Percentiles rank a stretch among this genome's conserved stretches.
Evolutionary conservation across 1,284 basidiomycete genomes (phyloP).

Genomic region (Pseudomicrostroma phylloplanum): DNA sequence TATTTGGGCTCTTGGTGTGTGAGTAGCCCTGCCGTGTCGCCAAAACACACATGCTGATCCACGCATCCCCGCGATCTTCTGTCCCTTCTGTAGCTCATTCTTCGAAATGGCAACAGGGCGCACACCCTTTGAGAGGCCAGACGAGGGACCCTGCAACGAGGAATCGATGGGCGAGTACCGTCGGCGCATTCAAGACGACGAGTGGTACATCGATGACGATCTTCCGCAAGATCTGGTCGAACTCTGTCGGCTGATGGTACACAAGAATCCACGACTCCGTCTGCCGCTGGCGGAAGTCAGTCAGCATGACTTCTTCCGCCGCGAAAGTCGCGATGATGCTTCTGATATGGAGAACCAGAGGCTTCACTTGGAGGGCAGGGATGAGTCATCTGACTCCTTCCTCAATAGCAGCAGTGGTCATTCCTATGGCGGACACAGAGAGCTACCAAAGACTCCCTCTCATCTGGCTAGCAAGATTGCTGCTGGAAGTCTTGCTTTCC

Average conservation of each 20-base stretch:
- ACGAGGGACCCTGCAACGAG: slow-evolving; percentile 23
- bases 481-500: no score
- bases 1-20: slow-evolving; percentile 38
- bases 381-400: background rate
- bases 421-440: no score
- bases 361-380: background rate
- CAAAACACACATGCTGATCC: background rate
- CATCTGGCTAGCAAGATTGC: no score
- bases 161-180: background rate
- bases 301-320: slow-evolving; percentile 3
- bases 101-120: slow-evolving; percentile 41
- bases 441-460: no score
- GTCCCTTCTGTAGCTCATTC: slow-evolving; percentile 14
- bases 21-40: background rate
- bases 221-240: background rate
- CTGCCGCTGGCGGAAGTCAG: background rate
- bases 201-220: background rate
- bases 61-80: background rate
- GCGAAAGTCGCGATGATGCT: background rate
- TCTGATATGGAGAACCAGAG: background rate
- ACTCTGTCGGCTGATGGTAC: background rate
- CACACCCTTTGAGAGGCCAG: slow-evolving; percentile 36
- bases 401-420: no score
- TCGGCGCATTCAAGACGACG: background rate
- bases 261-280: background rate